Evolutionary conservation across 2,329 filamentous ascomycete species (phyloP).

Genomic region (Truncatella angustata): DNA sequence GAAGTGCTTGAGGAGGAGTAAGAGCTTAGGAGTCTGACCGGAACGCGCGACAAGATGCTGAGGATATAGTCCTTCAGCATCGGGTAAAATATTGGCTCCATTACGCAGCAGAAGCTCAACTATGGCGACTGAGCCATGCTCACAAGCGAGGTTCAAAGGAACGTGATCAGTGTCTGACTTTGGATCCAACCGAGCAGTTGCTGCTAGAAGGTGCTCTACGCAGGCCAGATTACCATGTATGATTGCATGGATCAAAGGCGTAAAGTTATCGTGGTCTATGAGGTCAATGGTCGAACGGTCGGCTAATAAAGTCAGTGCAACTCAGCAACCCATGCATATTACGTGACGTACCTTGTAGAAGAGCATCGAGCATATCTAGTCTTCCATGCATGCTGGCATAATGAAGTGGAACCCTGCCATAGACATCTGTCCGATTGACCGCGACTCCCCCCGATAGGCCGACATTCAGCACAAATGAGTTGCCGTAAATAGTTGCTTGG

Average conservation of each 20-base stretch:
- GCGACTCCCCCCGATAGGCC: constrained; percentile 76
- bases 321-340: background rate
- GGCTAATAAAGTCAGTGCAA: constrained; percentile 37
- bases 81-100: constrained; percentile 79
- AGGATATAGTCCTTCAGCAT: constrained; percentile 95
- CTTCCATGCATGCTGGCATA: constrained; percentile 96
- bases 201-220: constrained; percentile 73
- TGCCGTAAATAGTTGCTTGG: constrained; percentile 93
- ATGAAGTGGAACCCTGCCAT: constrained; percentile 88
- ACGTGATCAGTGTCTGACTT: constrained; percentile 87
- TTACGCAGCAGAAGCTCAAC: constrained; percentile 81
- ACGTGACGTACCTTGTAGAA: constrained; percentile 58
- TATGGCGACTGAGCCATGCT: constrained; percentile 83
- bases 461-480: constrained; percentile 71
- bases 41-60: constrained; percentile 94
- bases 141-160: constrained; percentile 90
- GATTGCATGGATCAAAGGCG: constrained; percentile 90
- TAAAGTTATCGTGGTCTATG: constrained; percentile 97
- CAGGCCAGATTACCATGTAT: constrained; percentile 82
- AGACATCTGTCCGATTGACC: constrained; percentile 81
- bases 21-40: constrained; percentile 74
- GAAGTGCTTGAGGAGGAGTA: constrained; percentile 78
- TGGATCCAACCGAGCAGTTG: constrained; percentile 82
- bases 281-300: constrained; percentile 76
- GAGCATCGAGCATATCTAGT: constrained; percentile 74